These are phyloP conservation scores for Ettlia oleoabundans DNA, from an alignment of 139 green algal species.

Conservation along the genomic window DNA sequence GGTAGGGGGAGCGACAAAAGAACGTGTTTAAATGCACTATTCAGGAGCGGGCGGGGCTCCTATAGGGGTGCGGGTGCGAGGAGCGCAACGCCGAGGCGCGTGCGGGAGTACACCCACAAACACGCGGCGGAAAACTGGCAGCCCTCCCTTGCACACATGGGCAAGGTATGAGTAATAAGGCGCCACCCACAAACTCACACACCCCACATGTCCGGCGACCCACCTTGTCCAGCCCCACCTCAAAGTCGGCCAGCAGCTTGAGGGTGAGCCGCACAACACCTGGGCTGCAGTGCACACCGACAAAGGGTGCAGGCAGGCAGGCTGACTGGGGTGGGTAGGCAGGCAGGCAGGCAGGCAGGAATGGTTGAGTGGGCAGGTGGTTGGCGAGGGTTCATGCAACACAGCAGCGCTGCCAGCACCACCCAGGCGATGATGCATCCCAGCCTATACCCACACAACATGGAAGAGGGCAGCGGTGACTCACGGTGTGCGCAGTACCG, in stretches of 20 bases:
- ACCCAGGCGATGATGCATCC: too few species aligned
- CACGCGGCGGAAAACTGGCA: too few species aligned
- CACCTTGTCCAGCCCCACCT: neutral
- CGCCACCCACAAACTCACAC: neutral
- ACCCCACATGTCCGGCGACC: neutral
- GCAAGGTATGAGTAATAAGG: neutral
- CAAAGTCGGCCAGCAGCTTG: constrained; percentile 33
- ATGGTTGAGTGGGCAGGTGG: neutral
- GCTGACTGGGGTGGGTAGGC: too few species aligned
- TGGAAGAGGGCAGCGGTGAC: neutral
- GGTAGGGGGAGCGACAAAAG: too few species aligned
- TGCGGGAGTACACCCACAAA: too few species aligned
- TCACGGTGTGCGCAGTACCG: constrained; percentile 7
- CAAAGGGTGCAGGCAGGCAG: neutral
- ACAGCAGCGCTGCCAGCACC: too few species aligned
- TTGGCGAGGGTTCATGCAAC: neutral
- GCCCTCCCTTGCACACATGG: neutral
- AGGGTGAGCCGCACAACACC: constrained; percentile 8
- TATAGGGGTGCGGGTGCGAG: too few species aligned
- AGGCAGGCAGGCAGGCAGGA: neutral
- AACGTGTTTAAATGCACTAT: too few species aligned
- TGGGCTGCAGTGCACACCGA: neutral
- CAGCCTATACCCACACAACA: too few species aligned
- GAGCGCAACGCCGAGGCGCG: too few species aligned
- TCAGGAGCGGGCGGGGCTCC: too few species aligned